Evolutionary conservation across 148 eudicot species (phyloP).

Genomic region (Chenopodium quinoa): DNA sequence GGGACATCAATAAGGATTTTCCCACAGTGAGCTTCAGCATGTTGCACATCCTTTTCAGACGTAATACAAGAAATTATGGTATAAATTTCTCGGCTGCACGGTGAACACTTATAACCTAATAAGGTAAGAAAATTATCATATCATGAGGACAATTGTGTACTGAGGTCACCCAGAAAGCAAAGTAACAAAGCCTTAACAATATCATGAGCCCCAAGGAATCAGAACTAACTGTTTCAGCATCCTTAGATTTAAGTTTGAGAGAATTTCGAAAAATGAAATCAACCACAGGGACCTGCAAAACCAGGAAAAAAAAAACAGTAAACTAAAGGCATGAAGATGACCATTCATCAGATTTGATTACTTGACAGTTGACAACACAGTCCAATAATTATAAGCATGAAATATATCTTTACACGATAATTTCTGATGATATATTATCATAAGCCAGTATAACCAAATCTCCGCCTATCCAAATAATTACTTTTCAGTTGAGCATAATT

Average conservation of each 20-base stretch:
- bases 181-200: not conserved
- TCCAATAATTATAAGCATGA: not conserved
- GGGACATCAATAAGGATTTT: slow-evolving; percentile 59
- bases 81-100: slow-evolving; percentile 57
- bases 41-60: slow-evolving; percentile 43
- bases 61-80: slow-evolving; percentile 51
- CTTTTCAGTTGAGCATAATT: not conserved
- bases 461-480: not conserved
- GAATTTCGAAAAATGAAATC: slow-evolving; percentile 67
- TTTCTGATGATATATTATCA: not conserved
- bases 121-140: not conserved
- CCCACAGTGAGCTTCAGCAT: slow-evolving; percentile 47
- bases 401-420: not conserved
- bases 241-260: slow-evolving; percentile 84
- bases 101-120: slow-evolving; percentile 73
- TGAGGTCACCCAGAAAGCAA: not conserved
- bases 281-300: slow-evolving; percentile 61
- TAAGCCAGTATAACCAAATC: not conserved
- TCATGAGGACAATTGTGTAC: not conserved
- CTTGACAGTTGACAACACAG: not conserved
- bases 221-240: slow-evolving; percentile 73
- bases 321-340: slow-evolving; percentile 11
- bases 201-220: not conserved
- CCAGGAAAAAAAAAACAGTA: not conserved
- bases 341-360: not conserved